Evolutionary conservation across 371 early-diverging fungal genomes (phyloP), one percentile per base, ranked within the genome.

Genomic region (Circinella umbellata): DNA sequence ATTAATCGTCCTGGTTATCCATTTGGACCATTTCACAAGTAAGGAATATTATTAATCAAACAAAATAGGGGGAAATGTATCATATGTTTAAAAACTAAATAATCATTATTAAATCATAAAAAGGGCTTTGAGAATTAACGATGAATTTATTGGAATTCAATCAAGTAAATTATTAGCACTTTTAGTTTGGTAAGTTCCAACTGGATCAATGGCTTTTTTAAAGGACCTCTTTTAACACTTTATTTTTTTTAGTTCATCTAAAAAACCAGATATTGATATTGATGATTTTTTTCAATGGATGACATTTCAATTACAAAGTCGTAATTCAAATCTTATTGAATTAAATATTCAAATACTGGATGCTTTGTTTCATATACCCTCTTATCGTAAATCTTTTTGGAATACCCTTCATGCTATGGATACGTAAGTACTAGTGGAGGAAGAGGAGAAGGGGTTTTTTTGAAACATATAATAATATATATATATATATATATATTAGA

Each of bases 81-180:
- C 27, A 27, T 27, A 27, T 27, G 2, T 3, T 6, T 42, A 6
- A 9, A 42, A 42, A 6, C 6, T 42, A 42, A 42, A 42, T 42
- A 11, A 42, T 42, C 3, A 42, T 42, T 42, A 2, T 2, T 1
- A 27, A 27, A 27, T 1, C 0, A 27, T 1, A 6, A 42, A 42
- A 42, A 94, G 95, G 68, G 90, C 93, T 36, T 75, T 96, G 69
- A 78, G 86, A 49, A 92, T 90, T 63, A 93, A 93, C 57, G 96
- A 98, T 75, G 96, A 98, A 54, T 97, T 91, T 73, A 83, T 95
- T 69, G 92, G 91, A 17, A 82, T 97, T 60, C 93, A 95, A 79
- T 85, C 96, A 0, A 90, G 93, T 72, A 97, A 94, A 81, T 87
- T 95, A 27, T 68, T 94, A 67, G 88, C 93, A 0, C 77, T 87